phyloP scores from a whole-genome alignment of 768 basidiomycete species.

The Boletales sp. region DNA sequence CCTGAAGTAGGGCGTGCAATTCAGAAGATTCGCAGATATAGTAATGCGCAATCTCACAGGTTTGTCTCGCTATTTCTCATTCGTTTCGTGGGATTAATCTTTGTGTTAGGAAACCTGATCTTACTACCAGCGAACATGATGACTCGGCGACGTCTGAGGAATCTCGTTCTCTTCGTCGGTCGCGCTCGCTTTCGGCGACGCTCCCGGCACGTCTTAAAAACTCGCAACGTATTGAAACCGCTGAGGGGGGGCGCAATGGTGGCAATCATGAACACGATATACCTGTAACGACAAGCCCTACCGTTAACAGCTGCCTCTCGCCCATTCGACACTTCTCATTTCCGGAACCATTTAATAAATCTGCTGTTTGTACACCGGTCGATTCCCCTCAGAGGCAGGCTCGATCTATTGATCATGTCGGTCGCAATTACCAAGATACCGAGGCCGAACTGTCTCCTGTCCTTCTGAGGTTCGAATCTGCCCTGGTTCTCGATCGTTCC shows the following conservation, averaged over 20 bases:
- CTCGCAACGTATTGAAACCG: conserved; percentile 2
- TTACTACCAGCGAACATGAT: background rate
- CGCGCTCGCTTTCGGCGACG: background rate
- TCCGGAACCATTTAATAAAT: conserved; percentile 6
- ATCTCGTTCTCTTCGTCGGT: background rate
- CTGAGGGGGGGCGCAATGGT: background rate
- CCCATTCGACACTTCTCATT: conserved; percentile 15
- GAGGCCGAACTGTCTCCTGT: conserved; percentile 1
- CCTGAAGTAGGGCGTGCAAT: background rate
- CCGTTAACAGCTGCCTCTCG: conserved; percentile 7
- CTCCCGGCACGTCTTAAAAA: background rate
- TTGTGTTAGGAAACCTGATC: background rate
- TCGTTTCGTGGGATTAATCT: background rate
- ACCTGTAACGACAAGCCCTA: background rate
- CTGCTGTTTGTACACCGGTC: background rate
- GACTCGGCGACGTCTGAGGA: background rate
- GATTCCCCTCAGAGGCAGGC: background rate
- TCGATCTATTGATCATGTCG: background rate
- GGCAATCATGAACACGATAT: background rate
- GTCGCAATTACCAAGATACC: background rate
- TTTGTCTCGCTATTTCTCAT: background rate
- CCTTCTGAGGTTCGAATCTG: conserved; percentile 9
- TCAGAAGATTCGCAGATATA: conserved; percentile 2
- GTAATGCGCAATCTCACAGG: conserved; percentile 2
- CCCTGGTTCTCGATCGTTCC: no score